Percentiles rank a stretch among this genome's conserved stretches.
phyloP scores from a whole-genome alignment of 257 asterid species.

The Solanum gandarillasii region DNA sequence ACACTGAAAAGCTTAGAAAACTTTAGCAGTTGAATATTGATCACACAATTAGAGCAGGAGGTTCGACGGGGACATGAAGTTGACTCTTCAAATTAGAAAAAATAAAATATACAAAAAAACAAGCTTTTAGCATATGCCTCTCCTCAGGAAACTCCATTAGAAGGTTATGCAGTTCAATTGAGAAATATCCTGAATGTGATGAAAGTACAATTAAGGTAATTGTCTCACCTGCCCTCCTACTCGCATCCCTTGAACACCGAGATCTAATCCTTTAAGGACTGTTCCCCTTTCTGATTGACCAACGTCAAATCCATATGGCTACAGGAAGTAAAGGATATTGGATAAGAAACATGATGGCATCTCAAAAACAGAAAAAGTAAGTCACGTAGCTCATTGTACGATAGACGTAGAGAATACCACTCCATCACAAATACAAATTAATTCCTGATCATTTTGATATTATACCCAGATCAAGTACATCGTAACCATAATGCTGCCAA shows the following conservation, averaged over 20 bases:
- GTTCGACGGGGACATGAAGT: neutral
- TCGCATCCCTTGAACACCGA: conserved; percentile 92
- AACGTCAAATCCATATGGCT: conserved; percentile 97
- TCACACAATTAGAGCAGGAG: neutral
- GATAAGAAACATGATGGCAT: neutral
- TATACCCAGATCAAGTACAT: neutral
- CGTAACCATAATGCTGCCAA: neutral
- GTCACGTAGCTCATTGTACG: neutral
- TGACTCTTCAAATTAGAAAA: neutral
- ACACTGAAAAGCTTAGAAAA: neutral
- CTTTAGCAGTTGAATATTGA: neutral
- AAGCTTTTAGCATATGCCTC: neutral
- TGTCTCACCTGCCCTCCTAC: conserved; percentile 92
- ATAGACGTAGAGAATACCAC: neutral
- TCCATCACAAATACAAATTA: neutral
- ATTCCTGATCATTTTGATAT: neutral
- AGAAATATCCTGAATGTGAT: neutral
- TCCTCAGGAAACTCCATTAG: neutral
- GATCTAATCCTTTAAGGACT: conserved; percentile 87
- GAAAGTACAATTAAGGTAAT: neutral
- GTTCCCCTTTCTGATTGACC: conserved; percentile 81
- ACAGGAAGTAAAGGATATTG: neutral
- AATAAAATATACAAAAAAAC: neutral
- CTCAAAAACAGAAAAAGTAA: neutral
- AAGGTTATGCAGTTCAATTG: neutral